phyloP scores from a whole-genome alignment of 441 rosid species.

The Populus trichocarpa region DNA sequence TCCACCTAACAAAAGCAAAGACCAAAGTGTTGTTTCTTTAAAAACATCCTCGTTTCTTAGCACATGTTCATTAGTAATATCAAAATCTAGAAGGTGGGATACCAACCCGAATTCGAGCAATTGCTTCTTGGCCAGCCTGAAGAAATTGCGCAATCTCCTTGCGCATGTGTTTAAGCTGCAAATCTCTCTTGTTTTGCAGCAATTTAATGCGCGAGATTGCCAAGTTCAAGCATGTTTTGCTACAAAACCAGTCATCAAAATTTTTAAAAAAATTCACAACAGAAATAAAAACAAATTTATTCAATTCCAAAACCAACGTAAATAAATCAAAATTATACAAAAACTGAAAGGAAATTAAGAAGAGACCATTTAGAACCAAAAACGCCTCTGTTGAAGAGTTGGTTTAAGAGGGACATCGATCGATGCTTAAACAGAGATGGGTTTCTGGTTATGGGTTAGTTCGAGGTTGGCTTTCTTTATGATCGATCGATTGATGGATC shows the following conservation, averaged over 20 bases:
- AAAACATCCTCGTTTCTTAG: slow-evolving; percentile 5
- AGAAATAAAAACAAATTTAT: not conserved
- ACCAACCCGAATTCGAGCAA: slow-evolving; percentile 82
- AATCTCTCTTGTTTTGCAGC: slow-evolving; percentile 88
- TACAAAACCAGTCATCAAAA: slow-evolving; percentile 28
- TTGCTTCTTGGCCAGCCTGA: slow-evolving; percentile 92
- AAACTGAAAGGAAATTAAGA: not conserved
- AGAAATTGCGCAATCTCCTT: slow-evolving; percentile 90
- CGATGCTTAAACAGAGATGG: slow-evolving; percentile 4
- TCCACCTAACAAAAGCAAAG: slow-evolving; percentile 54
- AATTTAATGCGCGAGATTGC: slow-evolving; percentile 81
- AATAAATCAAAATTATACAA: not conserved
- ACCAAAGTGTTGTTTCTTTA: not conserved
- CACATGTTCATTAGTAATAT: not conserved
- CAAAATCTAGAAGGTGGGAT: not conserved
- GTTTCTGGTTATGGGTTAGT: not conserved
- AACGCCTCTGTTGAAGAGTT: slow-evolving; percentile 92
- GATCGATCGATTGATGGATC: not conserved
- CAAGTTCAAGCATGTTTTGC: slow-evolving; percentile 82
- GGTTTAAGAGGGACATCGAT: slow-evolving; percentile 93
- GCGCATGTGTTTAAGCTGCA: slow-evolving; percentile 88
- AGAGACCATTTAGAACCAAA: slow-evolving; percentile 73
- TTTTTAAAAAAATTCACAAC: not conserved
- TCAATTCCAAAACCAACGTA: not conserved
- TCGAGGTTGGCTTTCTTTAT: not conserved